Base-by-base conservation (phyloP, 371 early-diverging fungal genomes). In the Mortierella sp. region DNA sequence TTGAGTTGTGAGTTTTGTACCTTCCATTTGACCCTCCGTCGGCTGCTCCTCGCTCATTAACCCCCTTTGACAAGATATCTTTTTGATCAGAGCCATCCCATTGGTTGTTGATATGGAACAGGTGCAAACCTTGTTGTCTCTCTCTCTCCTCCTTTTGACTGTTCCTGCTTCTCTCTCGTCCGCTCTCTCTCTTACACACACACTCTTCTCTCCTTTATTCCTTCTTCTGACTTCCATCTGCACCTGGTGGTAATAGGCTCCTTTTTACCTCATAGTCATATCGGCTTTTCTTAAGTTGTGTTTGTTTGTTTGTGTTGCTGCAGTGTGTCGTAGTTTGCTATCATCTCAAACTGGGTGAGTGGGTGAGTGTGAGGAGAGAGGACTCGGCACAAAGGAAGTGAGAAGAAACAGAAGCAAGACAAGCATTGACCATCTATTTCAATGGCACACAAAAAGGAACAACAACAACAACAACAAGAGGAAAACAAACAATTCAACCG, bases 61-160 rank as follows among this genome's bases (percentile, higher is more conserved):
- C 44, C 24, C 3, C 3, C 28, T 26, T 60, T 60, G 42, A 73
- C 45, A 71, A 71, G 34, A 71, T 71, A 83, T 83, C 84, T 74
- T 42, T 47, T 31, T 57, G 80, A 80, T 80, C 80, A 80, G 84
- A 65, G 75, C 75, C 21, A n/a, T 63, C 47, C 77, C 71, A 83
- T 83, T 83, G 84, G 84, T 60, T 77, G 84, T 77, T 83, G 57
- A 28, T 50, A 13, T 31, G 38, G 65, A 65, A 38, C 65, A 65
- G 65, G 65, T 38, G 19, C 31, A 74, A 52, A 65, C 79, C 72
- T 75, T 75, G 60, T 42, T 38, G 28, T 60, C 58, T 28, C 72
- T 73, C 73, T 38, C 13, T 45, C 7, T 47, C 28, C 26, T 31
- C 9, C 14, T 38, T 11, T 5, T 38, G 42, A 5, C 42, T 38